Percentiles rank a stretch among this genome's conserved stretches.
These are phyloP conservation scores for Solanum bulbocastanum DNA, from an alignment of 257 asterid genomes.

Conservation along the genomic window DNA sequence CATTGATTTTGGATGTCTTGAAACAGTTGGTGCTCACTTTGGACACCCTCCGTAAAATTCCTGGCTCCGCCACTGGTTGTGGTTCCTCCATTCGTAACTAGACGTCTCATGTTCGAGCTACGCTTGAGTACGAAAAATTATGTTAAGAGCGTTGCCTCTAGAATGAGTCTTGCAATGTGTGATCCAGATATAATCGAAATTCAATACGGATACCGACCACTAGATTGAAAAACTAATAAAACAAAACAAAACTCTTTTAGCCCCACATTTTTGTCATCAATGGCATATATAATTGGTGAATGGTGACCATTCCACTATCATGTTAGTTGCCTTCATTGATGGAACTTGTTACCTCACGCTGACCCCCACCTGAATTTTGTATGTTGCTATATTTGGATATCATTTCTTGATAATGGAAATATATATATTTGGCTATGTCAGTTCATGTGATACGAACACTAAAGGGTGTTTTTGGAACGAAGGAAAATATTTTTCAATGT, in stretches of 20 bases:
- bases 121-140: too few species aligned
- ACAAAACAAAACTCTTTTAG: neutral
- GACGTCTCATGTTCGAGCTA: too few species aligned
- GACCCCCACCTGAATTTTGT: slow-evolving; percentile 6
- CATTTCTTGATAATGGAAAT: neutral
- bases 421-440: neutral
- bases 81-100: too few species aligned
- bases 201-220: too few species aligned
- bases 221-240: too few species aligned
- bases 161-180: neutral
- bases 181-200: too few species aligned
- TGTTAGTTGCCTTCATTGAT: slow-evolving; percentile 30
- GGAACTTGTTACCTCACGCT: slow-evolving; percentile 17
- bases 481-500: too few species aligned
- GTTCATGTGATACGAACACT: neutral
- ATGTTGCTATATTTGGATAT: neutral
- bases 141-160: rapidly evolving
- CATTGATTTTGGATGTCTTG: too few species aligned
- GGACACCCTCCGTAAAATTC: too few species aligned
- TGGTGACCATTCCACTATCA: slow-evolving; percentile 23
- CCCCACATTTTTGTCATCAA: slow-evolving; percentile 5
- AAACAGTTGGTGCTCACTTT: too few species aligned
- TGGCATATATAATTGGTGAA: neutral
- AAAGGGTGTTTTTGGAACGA: neutral
- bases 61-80: too few species aligned